Evolutionary conservation across 2,329 filamentous ascomycete genomes (phyloP), one percentile per base, ranked within the genome.

Genomic region (Ophiostoma montium): DNA sequence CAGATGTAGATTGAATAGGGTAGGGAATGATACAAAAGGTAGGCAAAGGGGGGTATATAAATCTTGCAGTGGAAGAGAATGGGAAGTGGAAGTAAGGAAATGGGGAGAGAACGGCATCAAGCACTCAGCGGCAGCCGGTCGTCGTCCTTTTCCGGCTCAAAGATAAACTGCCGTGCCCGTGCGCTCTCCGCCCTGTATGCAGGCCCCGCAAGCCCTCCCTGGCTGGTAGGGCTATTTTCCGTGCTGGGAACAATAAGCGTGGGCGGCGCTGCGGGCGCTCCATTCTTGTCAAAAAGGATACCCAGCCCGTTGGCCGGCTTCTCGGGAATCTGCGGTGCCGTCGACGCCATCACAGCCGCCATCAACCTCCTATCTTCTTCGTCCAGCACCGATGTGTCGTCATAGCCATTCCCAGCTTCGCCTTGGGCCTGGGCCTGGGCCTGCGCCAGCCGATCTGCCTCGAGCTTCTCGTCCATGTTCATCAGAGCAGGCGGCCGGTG

Each of bases 401-500:
- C 42, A n/a, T 53, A 47, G 12, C 52, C 52, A 11, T 53, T 51
- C 5, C 27, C 12, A 16, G 15, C 36, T 36, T 38, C 35, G 38
- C 35, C 10, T n/a, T n/a, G n/a, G n/a, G 57, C 31, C 35, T 21
- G 21, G 36, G 54, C 54, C 33, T 63, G 5, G 23, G 23, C 23
- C 23, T 27, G 5, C 1, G 21, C 21, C 10, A 16, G 23, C 8
- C 39, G 39, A 23, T 27, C 27, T 36, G 54, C 54, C 32, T 63
- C 61, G 8, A 63, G 56, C 58, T 62, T 65, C 54, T 72, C 74
- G 46, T 80, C 76, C 3, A 80, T 66, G 56, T 78, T 83, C 82
- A 92, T 90, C 50, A 95, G 70, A 2, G 87, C 88, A 27, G 89
- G 92, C 2, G 92, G 92, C 5, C 92, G 78, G 61, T 95, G 87